Conservation (phyloP, 2,329 filamentous ascomycete species). For the Cyphellophora attinorum region DNA sequence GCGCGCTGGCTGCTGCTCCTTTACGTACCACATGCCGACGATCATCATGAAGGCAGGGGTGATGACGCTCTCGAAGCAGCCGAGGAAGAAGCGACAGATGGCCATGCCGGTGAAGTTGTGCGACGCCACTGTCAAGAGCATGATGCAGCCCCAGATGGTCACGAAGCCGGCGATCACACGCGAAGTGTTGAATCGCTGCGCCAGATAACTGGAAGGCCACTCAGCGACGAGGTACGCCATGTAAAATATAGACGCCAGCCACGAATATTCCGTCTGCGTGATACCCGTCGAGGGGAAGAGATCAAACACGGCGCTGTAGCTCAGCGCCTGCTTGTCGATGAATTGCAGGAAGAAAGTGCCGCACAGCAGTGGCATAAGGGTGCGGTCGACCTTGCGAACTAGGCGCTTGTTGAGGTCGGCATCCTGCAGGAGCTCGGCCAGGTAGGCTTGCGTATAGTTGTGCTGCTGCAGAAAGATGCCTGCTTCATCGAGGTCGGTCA, state of each 20-base stretch:
- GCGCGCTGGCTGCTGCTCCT: constrained; percentile 37
- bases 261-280: constrained; percentile 38
- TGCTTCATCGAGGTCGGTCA: constrained; percentile 35
- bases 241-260: constrained; percentile 48
- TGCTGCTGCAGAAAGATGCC: constrained; percentile 41
- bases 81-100: constrained; percentile 36
- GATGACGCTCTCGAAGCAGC: constrained; percentile 38
- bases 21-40: constrained; percentile 39
- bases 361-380: constrained; percentile 42
- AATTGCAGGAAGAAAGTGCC: constrained; percentile 41
- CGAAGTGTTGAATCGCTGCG: constrained; percentile 20
- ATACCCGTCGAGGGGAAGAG: constrained; percentile 41
- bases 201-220: constrained; percentile 28
- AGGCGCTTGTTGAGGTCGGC: constrained; percentile 32
- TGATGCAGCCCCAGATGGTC: constrained; percentile 34
- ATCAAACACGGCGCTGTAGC: constrained; percentile 48
- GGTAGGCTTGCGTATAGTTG: constrained; percentile 32
- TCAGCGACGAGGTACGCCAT: constrained; percentile 37
- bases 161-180: constrained; percentile 6
- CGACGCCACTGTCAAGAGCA: constrained; percentile 38
- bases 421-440: constrained; percentile 38
- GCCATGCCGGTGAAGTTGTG: constrained; percentile 33
- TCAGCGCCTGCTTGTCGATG: constrained; percentile 43
- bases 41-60: constrained; percentile 43
- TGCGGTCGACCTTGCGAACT: constrained; percentile 25